phyloP scores from a whole-genome alignment of 192 early-diverging fungal genomes.

The Coemansia sp. region DNA sequence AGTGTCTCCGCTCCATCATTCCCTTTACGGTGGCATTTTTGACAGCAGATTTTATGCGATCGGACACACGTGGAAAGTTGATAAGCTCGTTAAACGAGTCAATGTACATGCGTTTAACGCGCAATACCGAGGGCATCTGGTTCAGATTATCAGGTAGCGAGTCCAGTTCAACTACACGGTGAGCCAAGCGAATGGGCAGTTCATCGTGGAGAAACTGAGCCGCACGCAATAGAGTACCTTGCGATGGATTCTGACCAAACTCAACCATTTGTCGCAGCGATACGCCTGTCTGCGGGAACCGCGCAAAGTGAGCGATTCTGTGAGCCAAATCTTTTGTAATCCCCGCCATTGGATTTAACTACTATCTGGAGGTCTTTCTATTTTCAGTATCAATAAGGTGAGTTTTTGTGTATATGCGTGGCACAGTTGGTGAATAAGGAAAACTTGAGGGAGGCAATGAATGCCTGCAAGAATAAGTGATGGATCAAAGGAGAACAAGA shows the following conservation, averaged over 20 bases:
- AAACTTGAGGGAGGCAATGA: too few relatives aligned
- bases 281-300: conserved; percentile 88
- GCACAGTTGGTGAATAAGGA: too few relatives aligned
- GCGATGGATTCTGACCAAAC: conserved; percentile 85
- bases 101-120: conserved; percentile 96
- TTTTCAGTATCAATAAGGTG: neutral
- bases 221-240: conserved; percentile 70
- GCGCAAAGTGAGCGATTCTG: conserved; percentile 76
- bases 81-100: conserved; percentile 74
- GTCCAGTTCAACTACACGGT: conserved; percentile 93
- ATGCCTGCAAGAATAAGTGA: neutral
- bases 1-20: conserved; percentile 19
- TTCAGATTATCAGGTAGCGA: conserved; percentile 79
- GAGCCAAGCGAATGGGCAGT: conserved; percentile 89
- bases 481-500: neutral
- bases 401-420: neutral
- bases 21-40: conserved; percentile 27
- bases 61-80: conserved; percentile 40
- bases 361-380: neutral
- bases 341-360: conserved; percentile 23
- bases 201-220: conserved; percentile 86
- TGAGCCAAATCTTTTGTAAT: conserved; percentile 61
- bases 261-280: conserved; percentile 93
- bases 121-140: conserved; percentile 85
- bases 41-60: conserved; percentile 42